A percentile compares a stretch with the other conserved stretches of the same genome.
These are phyloP conservation scores for Metrosideros polymorpha DNA, from an alignment of 441 rosid species.

Conservation along the genomic window DNA sequence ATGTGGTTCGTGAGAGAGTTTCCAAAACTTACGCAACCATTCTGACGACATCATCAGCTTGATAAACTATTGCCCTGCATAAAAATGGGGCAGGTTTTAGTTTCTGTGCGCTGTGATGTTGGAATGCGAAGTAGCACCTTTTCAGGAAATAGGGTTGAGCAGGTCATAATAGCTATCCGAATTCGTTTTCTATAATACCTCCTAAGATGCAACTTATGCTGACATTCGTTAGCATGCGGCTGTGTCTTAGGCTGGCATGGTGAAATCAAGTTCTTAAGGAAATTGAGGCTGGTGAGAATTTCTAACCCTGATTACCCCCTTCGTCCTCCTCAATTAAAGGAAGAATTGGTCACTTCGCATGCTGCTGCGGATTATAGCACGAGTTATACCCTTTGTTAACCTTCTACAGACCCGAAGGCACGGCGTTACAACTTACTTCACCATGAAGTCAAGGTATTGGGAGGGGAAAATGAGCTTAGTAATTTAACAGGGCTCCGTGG, in stretches of 20 bases:
- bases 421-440: not conserved
- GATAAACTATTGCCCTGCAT: not conserved
- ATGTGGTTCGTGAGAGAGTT: not conserved
- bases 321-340: not conserved
- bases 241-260: not conserved
- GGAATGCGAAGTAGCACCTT: not conserved
- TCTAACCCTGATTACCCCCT: not conserved
- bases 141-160: not conserved
- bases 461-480: not conserved
- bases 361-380: not conserved
- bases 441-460: not conserved
- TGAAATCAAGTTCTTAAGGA: not conserved
- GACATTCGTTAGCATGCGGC: not conserved
- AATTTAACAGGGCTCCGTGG: not conserved
- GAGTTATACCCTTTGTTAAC: not conserved
- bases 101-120: not conserved
- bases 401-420: not conserved
- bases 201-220: not conserved
- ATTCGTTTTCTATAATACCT: not conserved
- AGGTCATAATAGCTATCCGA: not conserved
- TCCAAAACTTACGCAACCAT: not conserved
- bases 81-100: not conserved
- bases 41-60: not conserved
- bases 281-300: not conserved
- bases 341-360: not conserved